A percentile compares a stretch with the other conserved stretches of the same genome.
phyloP scores from a whole-genome alignment of 176 grass and related monocot species.

The Phragmites australis region DNA sequence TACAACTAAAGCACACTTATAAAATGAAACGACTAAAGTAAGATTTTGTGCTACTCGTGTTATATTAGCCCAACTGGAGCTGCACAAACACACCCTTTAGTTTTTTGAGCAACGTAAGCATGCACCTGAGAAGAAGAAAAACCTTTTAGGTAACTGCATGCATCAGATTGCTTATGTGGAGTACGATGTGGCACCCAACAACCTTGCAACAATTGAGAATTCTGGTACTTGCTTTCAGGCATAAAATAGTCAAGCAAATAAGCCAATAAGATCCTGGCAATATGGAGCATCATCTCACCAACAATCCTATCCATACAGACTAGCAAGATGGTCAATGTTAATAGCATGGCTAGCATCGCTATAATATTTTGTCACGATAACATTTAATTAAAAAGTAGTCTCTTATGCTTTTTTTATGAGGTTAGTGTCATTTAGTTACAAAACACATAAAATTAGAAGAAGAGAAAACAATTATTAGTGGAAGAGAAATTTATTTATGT shows the following conservation, averaged over 20 bases:
- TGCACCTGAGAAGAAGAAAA: conserved; percentile 21
- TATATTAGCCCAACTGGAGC: conserved; percentile 5
- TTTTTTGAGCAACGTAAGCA: conserved; percentile 39
- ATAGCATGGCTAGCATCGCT: too few relatives aligned
- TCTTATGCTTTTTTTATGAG: too few relatives aligned
- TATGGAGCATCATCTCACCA: not conserved
- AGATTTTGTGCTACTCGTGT: conserved; percentile 20
- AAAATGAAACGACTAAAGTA: conserved; percentile 1
- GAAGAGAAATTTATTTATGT: too few relatives aligned
- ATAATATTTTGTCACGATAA: too few relatives aligned
- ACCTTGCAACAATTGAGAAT: conserved; percentile 1
- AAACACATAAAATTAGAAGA: too few relatives aligned
- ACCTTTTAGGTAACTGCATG: not conserved
- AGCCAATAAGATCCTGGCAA: not conserved
- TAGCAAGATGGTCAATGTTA: too few relatives aligned
- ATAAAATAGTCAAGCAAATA: not conserved
- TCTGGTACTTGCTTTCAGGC: not conserved
- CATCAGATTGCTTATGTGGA: conserved; percentile 27
- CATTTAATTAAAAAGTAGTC: too few relatives aligned
- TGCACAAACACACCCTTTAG: conserved; percentile 9
- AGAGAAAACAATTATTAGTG: too few relatives aligned
- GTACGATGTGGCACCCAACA: conserved; percentile 36
- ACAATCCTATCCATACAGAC: conserved; percentile 20
- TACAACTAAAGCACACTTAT: conserved; percentile 14
- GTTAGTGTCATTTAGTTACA: too few relatives aligned